A percentile compares a stretch with the other conserved stretches of the same genome.
Conservation (phyloP, 2,329 filamentous ascomycete species). For the Penicillium freii region DNA sequence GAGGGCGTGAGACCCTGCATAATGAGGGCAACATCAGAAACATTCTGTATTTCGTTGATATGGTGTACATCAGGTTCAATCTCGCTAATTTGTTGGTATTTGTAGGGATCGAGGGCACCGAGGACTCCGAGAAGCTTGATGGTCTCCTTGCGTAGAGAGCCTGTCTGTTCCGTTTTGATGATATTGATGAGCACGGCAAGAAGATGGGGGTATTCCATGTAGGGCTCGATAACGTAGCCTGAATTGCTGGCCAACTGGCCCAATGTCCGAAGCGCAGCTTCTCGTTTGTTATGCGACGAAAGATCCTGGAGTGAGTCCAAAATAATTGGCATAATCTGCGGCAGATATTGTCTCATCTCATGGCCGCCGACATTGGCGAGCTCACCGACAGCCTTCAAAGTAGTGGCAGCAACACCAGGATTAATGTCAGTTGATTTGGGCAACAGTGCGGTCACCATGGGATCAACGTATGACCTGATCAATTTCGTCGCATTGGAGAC, state of each 20-base stretch:
- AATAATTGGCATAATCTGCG: constrained; percentile 90
- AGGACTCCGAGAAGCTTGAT: constrained; percentile 96
- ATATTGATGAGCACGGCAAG: constrained; percentile 91
- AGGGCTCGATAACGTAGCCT: constrained; percentile 95
- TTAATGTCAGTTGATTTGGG: constrained; percentile 86
- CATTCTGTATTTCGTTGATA: constrained; percentile 61
- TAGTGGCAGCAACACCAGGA: constrained; percentile 85
- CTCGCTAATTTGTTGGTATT: constrained; percentile 90
- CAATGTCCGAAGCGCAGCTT: constrained; percentile 84
- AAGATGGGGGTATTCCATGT: constrained; percentile 89
- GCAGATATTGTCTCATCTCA: constrained; percentile 89
- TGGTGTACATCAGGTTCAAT: constrained; percentile 78
- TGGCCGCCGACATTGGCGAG: constrained; percentile 90
- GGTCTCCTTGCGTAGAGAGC: constrained; percentile 82
- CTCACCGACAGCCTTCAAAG: constrained; percentile 92
- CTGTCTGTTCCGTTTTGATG: constrained; percentile 87
- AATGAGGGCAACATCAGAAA: constrained; percentile 94
- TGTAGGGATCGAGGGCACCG: constrained; percentile 92
- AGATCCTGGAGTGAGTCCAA: constrained; percentile 92
- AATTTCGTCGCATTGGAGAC: constrained; percentile 89
- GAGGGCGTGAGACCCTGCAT: constrained; percentile 97
- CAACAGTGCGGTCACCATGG: constrained; percentile 90
- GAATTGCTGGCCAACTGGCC: constrained; percentile 93
- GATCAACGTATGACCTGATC: constrained; percentile 94
- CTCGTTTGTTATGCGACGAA: constrained; percentile 82